Base-by-base conservation (phyloP, 73 alveolate species). In the Breviolum minutum region DNA sequence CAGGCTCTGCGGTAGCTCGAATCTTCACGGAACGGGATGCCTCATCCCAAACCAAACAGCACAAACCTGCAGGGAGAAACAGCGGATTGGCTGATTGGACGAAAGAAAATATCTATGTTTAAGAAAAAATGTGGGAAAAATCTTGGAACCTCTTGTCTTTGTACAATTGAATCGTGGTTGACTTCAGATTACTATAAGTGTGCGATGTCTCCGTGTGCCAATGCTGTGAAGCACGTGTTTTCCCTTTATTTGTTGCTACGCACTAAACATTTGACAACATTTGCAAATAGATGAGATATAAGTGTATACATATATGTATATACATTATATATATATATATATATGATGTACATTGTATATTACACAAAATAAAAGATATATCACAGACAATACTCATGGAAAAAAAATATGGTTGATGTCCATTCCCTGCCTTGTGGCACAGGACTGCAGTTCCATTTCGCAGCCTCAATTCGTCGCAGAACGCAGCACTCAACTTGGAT, bases 1-100 rank as follows among this genome's bases (percentile, higher is more conserved):
- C 97, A 11, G 97, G 97, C 79, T 92, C 97, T 32, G 90, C n/a
- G 80, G 97, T 92, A 32, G 97, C 97, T 3, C 48, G 71, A 48
- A 92, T 29, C 85, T 62, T 40, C 54, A 92, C 80, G 27, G 80
- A 54, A 60, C 97, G 90, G 13, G 73, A 77, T 22, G 87, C 97
- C 84, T 92, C 81, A 29, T 89, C 95, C 95, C 95, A 89, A 13
- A 69, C 95, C 83, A 89, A 40, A 85, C 95, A 89, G 20, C 84
- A 66, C 6, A 89, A 70, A 40, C 95, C 95, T 89, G 86, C 62
- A 9, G 7, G 63, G 17, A 13, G 64, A 22, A 26, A 22, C 8
- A 29, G 87, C 7, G 14, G 64, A n/a, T 8, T 8, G 29, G 63
- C 17, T 13, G 87, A 62, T 29, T 24, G 24, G 40, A 73, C 82